Evolutionary conservation across 768 basidiomycete genomes (phyloP), one percentile per base, ranked within the genome.

Genomic region (Suillus cothurnatus): DNA sequence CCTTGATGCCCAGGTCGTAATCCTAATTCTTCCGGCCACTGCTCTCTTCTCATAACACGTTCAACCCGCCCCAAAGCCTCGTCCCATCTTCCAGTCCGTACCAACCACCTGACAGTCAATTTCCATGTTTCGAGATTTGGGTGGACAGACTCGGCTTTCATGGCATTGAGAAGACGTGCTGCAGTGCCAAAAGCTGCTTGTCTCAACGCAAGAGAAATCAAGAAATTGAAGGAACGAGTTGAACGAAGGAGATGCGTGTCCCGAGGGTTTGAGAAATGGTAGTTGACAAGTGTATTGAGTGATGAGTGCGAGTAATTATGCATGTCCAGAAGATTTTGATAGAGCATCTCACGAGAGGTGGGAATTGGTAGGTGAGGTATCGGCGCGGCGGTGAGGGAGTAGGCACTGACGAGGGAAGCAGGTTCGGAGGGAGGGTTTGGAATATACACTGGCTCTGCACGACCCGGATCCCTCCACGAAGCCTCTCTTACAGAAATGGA

Each of bases 31-130:
- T 57, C 63, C 66, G 65, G 61, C 56, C 66, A 59, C 63, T 64
- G 56, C 28, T 61, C 45, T 59, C 58, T 28, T 21, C 11, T 31
- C 2, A 69, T 63, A 36, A 74, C 66, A 53, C 71, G 59, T 68
- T 76, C 70, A 32, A 81, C 78, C 57, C 79, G 78, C 17, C 69
- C 68, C 87, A 88, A 91, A 26, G 88, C 90, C 28, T 80, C 73
- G 14, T 81, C 73, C 89, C 89, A 91, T 50, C 72, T 74, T 9
- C 86, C 89, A 4, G 80, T 78, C 55, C 82, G 80, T 53, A 91
- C 78, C 61, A 88, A 74, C 78, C 81, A 85, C 23, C 91, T 84
- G 66, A 85, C 81, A 63, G 80, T 78, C 45, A 91, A 74, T 74
- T 84, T 84, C 73, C 81, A 78, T 1, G 90, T 90, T 69, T 88